Conservation (phyloP, 257 asterid species). For the Ajuga chamaepitys region DNA sequence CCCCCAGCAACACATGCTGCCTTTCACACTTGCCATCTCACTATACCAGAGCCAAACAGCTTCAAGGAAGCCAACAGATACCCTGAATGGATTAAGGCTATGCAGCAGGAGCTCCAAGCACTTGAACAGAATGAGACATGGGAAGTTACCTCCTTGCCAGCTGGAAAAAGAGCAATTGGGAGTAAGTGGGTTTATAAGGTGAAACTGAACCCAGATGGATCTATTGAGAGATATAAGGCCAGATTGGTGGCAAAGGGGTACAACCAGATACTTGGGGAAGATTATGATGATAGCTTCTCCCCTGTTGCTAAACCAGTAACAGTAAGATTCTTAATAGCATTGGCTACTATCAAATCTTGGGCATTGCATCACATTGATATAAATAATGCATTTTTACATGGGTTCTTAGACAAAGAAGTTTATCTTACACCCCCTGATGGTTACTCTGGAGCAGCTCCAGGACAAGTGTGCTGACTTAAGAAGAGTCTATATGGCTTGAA, state of each 20-base stretch:
- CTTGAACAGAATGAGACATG: too few species aligned
- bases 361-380: background rate
- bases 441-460: background rate
- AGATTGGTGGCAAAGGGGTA: background rate
- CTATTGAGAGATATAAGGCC: background rate
- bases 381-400: background rate
- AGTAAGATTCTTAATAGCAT: background rate
- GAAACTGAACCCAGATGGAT: background rate
- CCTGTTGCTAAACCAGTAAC: background rate
- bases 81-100: too few species aligned
- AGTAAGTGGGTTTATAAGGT: too few species aligned
- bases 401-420: background rate
- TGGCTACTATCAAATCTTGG: background rate
- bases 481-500: background rate
- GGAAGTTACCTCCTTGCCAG: too few species aligned
- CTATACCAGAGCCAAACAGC: too few species aligned
- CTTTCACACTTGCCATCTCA: too few species aligned
- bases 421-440: background rate
- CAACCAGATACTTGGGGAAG: background rate
- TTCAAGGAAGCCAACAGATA: too few species aligned
- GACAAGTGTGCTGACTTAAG: background rate
- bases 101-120: too few species aligned
- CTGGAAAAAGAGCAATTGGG: too few species aligned
- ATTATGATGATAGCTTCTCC: background rate
- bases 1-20: too few species aligned